Evolutionary conservation across 192 early-diverging fungal genomes (phyloP), one percentile per base, ranked within the genome.

Genomic region (Pilobolus umbonatus): DNA sequence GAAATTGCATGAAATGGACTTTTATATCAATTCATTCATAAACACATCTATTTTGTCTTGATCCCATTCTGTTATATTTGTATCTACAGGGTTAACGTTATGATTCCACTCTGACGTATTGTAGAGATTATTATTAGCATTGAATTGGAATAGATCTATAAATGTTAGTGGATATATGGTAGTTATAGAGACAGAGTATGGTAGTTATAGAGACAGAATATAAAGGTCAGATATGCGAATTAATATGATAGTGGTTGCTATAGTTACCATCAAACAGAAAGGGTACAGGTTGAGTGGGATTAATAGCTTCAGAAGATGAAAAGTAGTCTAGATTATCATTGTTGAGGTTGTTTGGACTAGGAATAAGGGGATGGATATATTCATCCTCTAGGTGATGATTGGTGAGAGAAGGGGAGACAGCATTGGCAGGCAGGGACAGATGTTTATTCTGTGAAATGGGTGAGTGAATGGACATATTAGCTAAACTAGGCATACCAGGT

Each of bases 271-370:
- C n/a, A n/a, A n/a, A n/a, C n/a, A n/a, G n/a, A n/a, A n/a, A n/a
- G n/a, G n/a, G n/a, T n/a, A n/a, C n/a, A n/a, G n/a, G n/a, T n/a
- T n/a, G n/a, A n/a, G n/a, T n/a, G n/a, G n/a, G n/a, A n/a, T n/a
- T n/a, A n/a, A n/a, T n/a, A n/a, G n/a, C n/a, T n/a, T n/a, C n/a
- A n/a, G n/a, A n/a, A n/a, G n/a, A n/a, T n/a, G n/a, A n/a, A n/a
- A n/a, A n/a, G n/a, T n/a, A n/a, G n/a, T 54, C 52, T 36, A 54
- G 28, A 32, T 54, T 34, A 49, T 49, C 47, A n/a, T n/a, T n/a
- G n/a, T n/a, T n/a, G n/a, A n/a, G n/a, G n/a, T n/a, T n/a, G n/a
- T n/a, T n/a, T n/a, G n/a, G n/a, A n/a, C n/a, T n/a, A n/a, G n/a
- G n/a, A n/a, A n/a, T n/a, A n/a, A n/a, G n/a, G n/a, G 47, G 47